Evolutionary conservation across 495 filamentous ascomycete genomes (phyloP).

Genomic region (Hyaloscypha bicolor): DNA sequence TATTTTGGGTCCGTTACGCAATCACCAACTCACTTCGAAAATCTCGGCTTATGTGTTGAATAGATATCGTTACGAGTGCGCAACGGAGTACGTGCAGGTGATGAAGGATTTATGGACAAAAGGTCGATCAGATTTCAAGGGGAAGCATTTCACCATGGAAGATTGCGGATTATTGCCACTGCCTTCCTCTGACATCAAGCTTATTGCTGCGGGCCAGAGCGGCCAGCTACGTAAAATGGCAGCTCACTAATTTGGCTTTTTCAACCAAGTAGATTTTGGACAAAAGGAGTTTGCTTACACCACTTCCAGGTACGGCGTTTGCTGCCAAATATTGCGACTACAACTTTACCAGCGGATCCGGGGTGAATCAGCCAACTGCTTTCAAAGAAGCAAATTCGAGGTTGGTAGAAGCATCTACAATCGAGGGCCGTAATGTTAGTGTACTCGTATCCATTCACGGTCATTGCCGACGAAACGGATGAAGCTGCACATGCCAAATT

Average conservation of each 20-base stretch:
- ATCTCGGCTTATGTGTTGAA: not conserved
- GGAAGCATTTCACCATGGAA: conserved; percentile 37
- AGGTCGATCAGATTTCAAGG: conserved; percentile 36
- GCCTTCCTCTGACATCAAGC: conserved; percentile 30
- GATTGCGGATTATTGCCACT: conserved; percentile 36
- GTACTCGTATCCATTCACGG: conserved; percentile 37
- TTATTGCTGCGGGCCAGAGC: conserved; percentile 34
- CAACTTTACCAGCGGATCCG: conserved; percentile 33
- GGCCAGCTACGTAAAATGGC: conserved; percentile 10
- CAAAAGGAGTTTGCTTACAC: not conserved
- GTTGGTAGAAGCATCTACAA: conserved; percentile 29
- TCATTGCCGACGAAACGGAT: conserved; percentile 37
- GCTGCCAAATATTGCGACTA: conserved; percentile 35
- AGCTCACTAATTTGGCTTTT: not conserved
- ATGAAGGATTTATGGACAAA: conserved; percentile 37
- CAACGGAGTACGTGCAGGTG: conserved; percentile 37
- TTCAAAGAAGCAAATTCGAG: conserved; percentile 27
- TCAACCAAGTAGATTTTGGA: too few species aligned
- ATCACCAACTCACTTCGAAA: too few species aligned
- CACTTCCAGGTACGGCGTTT: conserved; percentile 27
- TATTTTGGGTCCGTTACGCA: conserved; percentile 32
- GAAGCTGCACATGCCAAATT: conserved; percentile 35
- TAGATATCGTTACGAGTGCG: conserved; percentile 35
- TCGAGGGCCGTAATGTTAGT: conserved; percentile 32
- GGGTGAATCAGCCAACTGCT: conserved; percentile 32